Base-by-base conservation (phyloP, 2,329 filamentous ascomycete species). In the Pyrenophora graminea region DNA sequence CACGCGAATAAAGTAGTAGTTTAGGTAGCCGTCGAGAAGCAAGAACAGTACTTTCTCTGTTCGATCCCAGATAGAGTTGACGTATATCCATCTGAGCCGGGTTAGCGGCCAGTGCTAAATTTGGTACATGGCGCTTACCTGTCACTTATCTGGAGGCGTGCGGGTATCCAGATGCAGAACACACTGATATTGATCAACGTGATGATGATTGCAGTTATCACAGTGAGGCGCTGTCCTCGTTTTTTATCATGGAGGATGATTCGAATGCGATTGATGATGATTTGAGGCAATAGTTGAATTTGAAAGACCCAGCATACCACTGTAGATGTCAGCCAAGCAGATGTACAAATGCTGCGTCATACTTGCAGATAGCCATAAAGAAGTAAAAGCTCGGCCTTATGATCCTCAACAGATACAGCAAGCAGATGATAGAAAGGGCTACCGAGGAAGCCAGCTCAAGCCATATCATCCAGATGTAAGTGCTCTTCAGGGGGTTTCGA, bases 401-500 rank as follows among this genome's bases (percentile, higher is more conserved):
- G 3, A 61, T 37, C 30, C 66, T 58, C 21, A 66, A 19, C 9
- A 75, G 45, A 43, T 66, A 69, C 12, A 74, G 40, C 49, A 68
- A 61, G 45, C 69, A 70, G 21, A 78, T 65, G 21, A 77, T 49
- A 4, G 65, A 69, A 36, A 80, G 77, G 12, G 67, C 61, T 6
- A 77, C 56, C 21, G 73, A 79, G 3, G 76, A 76, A 3, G 68
- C 13, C 6, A 79, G 68, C 59, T 80, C 78, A 5, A 72, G 46
- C 78, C 78, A 80, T 43, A 80, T 71, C 74, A 80, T 76, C 67
- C 73, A 75, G 0, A 80, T 67, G 47, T 79, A 79, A 1, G 62
- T 55, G 42, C 75, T 77, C 13, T 55, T 58, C 33, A 55, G 52
- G 6, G 68, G 53, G 48, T 34, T 47, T 4, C 58, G 58, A 21